Evolutionary conservation across 2,329 filamentous ascomycete genomes (phyloP).

Genomic region (Sarocladium strictum): DNA sequence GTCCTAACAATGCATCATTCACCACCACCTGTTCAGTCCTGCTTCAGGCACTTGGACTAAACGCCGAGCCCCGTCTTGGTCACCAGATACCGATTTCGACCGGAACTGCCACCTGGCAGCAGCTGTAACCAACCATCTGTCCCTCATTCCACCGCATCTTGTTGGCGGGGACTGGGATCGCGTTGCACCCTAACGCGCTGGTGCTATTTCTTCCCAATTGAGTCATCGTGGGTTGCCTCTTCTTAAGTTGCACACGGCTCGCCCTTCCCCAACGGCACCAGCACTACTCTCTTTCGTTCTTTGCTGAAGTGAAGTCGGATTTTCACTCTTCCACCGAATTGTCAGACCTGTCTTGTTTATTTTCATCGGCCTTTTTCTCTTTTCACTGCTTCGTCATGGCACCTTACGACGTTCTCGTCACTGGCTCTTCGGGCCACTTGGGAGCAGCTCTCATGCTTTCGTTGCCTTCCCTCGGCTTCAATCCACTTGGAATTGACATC

Average conservation of each 20-base stretch:
- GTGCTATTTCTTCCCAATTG: neutral
- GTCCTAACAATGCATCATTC: neutral
- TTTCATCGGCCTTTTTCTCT: neutral
- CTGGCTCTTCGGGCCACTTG: conserved; percentile 40
- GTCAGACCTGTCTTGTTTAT: neutral
- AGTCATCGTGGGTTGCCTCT: conserved; percentile 1
- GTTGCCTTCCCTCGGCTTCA: conserved; percentile 31
- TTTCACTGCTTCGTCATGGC: conserved; percentile 11
- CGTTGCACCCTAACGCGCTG: neutral
- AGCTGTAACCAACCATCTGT: neutral
- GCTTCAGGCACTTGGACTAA: neutral
- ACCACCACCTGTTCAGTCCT: neutral
- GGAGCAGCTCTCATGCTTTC: conserved; percentile 39
- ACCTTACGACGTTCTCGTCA: conserved; percentile 34
- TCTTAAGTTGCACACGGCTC: neutral
- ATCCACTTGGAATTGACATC: conserved; percentile 38
- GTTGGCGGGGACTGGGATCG: neutral
- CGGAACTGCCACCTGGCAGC: neutral
- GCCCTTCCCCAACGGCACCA: no score
- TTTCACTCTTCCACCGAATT: neutral
- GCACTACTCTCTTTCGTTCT: no score
- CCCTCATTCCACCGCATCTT: neutral
- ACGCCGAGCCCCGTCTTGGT: neutral
- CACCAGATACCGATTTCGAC: neutral
- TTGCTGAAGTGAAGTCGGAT: neutral